Evolutionary conservation across 352 stramenopile genomes (phyloP).

Genomic region (Pythium graminicola): DNA sequence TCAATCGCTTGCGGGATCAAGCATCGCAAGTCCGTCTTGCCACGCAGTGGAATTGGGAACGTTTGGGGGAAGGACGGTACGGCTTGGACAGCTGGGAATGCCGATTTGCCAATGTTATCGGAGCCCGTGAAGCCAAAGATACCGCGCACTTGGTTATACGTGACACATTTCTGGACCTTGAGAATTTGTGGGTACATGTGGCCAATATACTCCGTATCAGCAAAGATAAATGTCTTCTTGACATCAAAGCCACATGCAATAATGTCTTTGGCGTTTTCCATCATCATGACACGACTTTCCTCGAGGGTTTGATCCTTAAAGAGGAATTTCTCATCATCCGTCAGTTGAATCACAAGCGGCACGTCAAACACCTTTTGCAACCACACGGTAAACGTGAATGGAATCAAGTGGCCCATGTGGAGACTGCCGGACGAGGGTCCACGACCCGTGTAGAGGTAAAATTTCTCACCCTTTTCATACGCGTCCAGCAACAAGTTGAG

Average conservation of each 20-base stretch:
- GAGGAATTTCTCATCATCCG: conserved; percentile 99
- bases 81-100: conserved; percentile 98
- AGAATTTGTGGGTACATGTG: conserved; percentile 99
- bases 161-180: conserved; percentile 99
- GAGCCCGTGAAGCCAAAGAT: conserved; percentile 99
- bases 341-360: conserved; percentile 99
- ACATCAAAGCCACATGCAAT: conserved; percentile 96
- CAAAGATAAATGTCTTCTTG: conserved; percentile 99
- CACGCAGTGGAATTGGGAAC: conserved; percentile 91
- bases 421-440: conserved; percentile 96
- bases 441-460: conserved; percentile 99
- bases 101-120: conserved; percentile 98
- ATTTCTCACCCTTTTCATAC: conserved; percentile 95
- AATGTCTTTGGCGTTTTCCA: conserved; percentile 99
- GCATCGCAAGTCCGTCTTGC: conserved; percentile 90
- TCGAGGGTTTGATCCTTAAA: conserved; percentile 96
- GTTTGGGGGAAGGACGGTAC: conserved; percentile 96
- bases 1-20: conserved; percentile 99
- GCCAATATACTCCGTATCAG: conserved; percentile 98
- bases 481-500: conserved; percentile 93
- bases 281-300: conserved; percentile 90
- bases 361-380: conserved; percentile 98
- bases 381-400: conserved; percentile 99
- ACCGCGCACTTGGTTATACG: conserved; percentile 95
- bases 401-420: conserved; percentile 99